Percentiles rank a stretch among this genome's conserved stretches.
Evolutionary conservation across 139 green algal species (phyloP).

Genomic region (Nannochloris sp.): DNA sequence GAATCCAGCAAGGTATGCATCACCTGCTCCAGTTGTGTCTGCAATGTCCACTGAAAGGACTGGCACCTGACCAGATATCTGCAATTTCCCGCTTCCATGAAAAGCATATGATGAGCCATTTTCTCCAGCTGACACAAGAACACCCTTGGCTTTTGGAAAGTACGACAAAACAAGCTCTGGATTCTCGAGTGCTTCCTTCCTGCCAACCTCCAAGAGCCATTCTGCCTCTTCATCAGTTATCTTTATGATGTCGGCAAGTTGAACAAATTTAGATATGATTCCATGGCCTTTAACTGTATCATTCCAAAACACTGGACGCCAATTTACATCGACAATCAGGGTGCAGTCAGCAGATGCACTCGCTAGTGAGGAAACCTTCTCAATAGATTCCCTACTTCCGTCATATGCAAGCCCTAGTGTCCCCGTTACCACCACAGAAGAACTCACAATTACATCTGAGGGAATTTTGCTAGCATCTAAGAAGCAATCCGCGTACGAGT

Average conservation of each 20-base stretch:
- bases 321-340: constrained; percentile 82
- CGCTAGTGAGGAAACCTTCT: constrained; percentile 37
- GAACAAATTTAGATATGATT: constrained; percentile 29
- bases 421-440: constrained; percentile 62
- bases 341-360: constrained; percentile 18
- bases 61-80: constrained; percentile 49
- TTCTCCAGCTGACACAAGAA: constrained; percentile 72
- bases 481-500: constrained; percentile 69
- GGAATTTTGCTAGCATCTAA: constrained; percentile 54
- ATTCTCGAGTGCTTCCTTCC: constrained; percentile 35
- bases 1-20: constrained; percentile 66
- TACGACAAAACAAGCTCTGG: constrained; percentile 32
- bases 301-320: constrained; percentile 79
- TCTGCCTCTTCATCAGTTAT: constrained; percentile 75
- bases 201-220: constrained; percentile 61
- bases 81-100: constrained; percentile 29
- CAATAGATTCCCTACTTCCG: constrained; percentile 43
- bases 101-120: constrained; percentile 70
- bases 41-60: constrained; percentile 54
- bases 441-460: constrained; percentile 45
- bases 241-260: constrained; percentile 71
- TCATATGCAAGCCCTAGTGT: constrained; percentile 72
- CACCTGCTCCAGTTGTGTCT: constrained; percentile 84
- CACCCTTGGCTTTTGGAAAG: constrained; percentile 44
- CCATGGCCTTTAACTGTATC: constrained; percentile 27